These are phyloP conservation scores for Boechera stricta DNA, from an alignment of 345 rosid species.

Conservation along the genomic window DNA sequence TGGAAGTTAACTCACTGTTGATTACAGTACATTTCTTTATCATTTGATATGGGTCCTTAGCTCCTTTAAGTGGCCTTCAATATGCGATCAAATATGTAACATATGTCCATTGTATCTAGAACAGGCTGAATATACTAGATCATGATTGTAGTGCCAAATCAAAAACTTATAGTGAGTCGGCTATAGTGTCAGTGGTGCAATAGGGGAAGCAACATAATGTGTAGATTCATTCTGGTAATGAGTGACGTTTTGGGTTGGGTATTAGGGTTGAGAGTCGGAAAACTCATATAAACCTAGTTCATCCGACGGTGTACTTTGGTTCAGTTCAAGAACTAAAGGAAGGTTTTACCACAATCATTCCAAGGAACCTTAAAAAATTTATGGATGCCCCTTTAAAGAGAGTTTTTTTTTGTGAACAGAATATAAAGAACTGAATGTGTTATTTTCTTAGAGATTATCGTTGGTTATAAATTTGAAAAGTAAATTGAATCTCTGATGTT, in stretches of 20 bases:
- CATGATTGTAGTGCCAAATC: conserved; percentile 7
- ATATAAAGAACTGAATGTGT: conserved; percentile 7
- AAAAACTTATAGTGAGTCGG: not conserved
- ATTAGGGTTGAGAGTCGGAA: conserved; percentile 3
- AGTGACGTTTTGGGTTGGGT: not conserved
- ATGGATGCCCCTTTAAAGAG: not conserved
- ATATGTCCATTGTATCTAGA: conserved; percentile 21
- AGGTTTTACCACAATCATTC: conserved; percentile 1
- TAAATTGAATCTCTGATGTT: conserved; percentile 22
- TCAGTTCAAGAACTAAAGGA: conserved; percentile 18
- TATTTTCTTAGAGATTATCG: conserved; percentile 4
- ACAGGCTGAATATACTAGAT: conserved; percentile 24
- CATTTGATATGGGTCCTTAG: conserved; percentile 6
- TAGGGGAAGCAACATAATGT: conserved; percentile 19
- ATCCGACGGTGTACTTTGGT: not conserved
- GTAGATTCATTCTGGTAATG: conserved; percentile 6
- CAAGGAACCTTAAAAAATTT: not conserved
- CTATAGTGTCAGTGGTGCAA: conserved; percentile 14
- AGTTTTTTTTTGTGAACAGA: not conserved
- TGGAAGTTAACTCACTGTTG: conserved; percentile 27
- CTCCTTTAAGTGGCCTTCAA: conserved; percentile 22
- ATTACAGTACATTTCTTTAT: conserved; percentile 7
- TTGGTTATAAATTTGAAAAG: not conserved
- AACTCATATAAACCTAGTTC: conserved; percentile 2
- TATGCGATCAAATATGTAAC: conserved; percentile 21